Evolutionary conservation across 495 filamentous ascomycete genomes (phyloP).

Genomic region (Venustampulla echinocandica): DNA sequence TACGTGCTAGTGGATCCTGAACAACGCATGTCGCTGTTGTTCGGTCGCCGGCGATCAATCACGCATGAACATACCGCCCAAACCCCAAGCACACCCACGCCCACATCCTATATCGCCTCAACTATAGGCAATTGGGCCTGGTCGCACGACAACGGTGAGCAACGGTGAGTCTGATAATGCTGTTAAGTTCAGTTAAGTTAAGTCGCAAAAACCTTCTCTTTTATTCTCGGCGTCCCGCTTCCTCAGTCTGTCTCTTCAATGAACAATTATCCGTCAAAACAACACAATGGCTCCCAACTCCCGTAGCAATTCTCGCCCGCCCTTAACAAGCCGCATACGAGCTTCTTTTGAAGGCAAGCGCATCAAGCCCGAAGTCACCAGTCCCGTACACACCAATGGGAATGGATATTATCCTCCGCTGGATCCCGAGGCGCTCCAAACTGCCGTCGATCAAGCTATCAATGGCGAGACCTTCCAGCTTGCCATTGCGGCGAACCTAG

Average conservation of each 20-base stretch:
- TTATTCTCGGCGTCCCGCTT: background rate
- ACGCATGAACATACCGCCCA: slow-evolving; percentile 14
- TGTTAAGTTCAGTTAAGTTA: too few species aligned
- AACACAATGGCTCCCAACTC: slow-evolving; percentile 5
- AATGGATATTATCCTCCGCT: slow-evolving; percentile 5
- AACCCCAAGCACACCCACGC: slow-evolving; percentile 2
- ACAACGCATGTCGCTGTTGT: slow-evolving; percentile 9
- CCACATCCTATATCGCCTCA: slow-evolving; percentile 6
- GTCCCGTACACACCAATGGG: slow-evolving; percentile 9
- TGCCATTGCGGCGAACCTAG: slow-evolving; percentile 21
- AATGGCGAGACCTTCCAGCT: slow-evolving; percentile 20
- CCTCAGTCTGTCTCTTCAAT: slow-evolving; percentile 3
- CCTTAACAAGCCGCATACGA: slow-evolving; percentile 10
- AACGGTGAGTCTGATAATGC: slow-evolving; percentile 6
- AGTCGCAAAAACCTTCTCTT: slow-evolving; percentile 1
- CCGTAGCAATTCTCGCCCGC: slow-evolving; percentile 6
- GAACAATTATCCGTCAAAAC: background rate
- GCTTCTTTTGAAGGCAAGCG: slow-evolving; percentile 11
- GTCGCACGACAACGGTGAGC: slow-evolving; percentile 1
- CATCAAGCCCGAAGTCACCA: slow-evolving; percentile 4
- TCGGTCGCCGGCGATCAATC: slow-evolving; percentile 10
- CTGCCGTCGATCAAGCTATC: slow-evolving; percentile 22
- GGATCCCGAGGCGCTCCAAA: slow-evolving; percentile 16
- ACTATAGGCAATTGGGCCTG: background rate
- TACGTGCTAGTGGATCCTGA: slow-evolving; percentile 1